These are phyloP conservation scores for Pseudonitzschia delicatissima DNA, from an alignment of 108 stramenopile genomes.

Conservation along the genomic window DNA sequence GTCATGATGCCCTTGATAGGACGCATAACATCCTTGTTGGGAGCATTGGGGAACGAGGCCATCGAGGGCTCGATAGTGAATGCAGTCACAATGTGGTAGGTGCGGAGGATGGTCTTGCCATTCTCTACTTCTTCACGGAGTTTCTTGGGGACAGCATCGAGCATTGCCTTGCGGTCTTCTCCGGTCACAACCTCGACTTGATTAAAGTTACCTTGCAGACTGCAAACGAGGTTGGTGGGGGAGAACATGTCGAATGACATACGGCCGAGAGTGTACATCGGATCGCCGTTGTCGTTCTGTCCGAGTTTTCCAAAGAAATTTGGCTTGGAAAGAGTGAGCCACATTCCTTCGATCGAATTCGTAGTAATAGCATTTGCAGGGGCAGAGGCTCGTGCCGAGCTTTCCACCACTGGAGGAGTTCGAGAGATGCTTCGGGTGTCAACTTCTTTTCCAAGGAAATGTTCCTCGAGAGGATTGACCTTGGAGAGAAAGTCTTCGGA, in stretches of 20 bases:
- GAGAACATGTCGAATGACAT: constrained; percentile 86
- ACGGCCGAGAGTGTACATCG: constrained; percentile 74
- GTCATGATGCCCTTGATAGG: constrained; percentile 71
- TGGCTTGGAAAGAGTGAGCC: constrained; percentile 78
- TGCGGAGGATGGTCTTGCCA: constrained; percentile 42
- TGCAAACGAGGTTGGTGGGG: constrained; percentile 67
- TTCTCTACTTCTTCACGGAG: constrained; percentile 64
- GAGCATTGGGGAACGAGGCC: constrained; percentile 55
- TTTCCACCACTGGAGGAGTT: no score
- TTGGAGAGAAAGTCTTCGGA: constrained; percentile 15
- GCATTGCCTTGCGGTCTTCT: constrained; percentile 30
- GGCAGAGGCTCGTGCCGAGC: not conserved
- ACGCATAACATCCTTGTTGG: constrained; percentile 61
- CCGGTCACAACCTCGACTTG: constrained; percentile 40
- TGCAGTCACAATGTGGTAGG: constrained; percentile 60
- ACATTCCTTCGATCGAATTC: constrained; percentile 45
- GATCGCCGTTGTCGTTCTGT: constrained; percentile 62
- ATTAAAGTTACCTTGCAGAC: constrained; percentile 70
- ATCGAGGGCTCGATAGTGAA: constrained; percentile 64
- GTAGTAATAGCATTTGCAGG: not conserved
- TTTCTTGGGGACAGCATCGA: constrained; percentile 47
- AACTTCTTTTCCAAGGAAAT: constrained; percentile 7
- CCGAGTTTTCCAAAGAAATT: constrained; percentile 75
- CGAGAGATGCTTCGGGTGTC: no score
- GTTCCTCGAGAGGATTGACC: constrained; percentile 30